A percentile compares a stretch with the other conserved stretches of the same genome.
phyloP scores from a whole-genome alignment of 2,329 filamentous ascomycete species.

The Xylariaceae sp. region DNA sequence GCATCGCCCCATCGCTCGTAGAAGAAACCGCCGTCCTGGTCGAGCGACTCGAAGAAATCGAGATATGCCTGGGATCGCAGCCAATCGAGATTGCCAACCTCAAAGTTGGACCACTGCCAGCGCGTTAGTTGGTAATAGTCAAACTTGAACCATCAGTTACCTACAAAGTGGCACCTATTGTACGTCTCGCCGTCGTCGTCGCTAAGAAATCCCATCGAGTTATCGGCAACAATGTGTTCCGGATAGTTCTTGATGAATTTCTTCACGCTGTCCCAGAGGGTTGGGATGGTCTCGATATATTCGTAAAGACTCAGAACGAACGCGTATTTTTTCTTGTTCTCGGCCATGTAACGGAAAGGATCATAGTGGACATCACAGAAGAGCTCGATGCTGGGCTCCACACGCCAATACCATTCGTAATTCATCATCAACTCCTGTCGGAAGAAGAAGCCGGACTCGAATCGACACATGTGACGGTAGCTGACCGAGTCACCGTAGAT shows the following conservation, averaged over 20 bases:
- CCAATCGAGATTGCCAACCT: slow-evolving; percentile 93
- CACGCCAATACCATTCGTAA: slow-evolving; percentile 99
- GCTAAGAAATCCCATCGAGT: slow-evolving; percentile 87
- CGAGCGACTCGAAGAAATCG: slow-evolving; percentile 86
- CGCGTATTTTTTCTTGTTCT: slow-evolving; percentile 97
- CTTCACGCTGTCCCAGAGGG: slow-evolving; percentile 92
- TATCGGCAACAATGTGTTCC: slow-evolving; percentile 79
- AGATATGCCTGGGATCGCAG: slow-evolving; percentile 83
- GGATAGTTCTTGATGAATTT: slow-evolving; percentile 90
- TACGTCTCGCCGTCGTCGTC: slow-evolving; percentile 89
- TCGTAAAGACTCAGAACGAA: slow-evolving; percentile 95
- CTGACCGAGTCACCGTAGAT: slow-evolving; percentile 97
- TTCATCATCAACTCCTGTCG: slow-evolving; percentile 88
- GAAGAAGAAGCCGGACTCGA: slow-evolving; percentile 99
- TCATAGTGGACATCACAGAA: slow-evolving; percentile 96
- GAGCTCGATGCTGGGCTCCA: slow-evolving; percentile 94
- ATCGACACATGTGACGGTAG: slow-evolving; percentile 99
- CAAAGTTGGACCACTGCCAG: slow-evolving; percentile 93
- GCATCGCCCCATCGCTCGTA: slow-evolving; percentile 99
- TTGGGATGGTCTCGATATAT: slow-evolving; percentile 93
- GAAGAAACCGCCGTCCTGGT: slow-evolving; percentile 94
- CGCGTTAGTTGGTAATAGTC: slow-evolving; percentile 27
- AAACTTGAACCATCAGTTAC: slow-evolving; percentile 33
- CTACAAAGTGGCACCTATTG: slow-evolving; percentile 95
- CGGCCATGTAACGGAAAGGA: slow-evolving; percentile 93